Evolutionary conservation across 225 moss, liverwort and hornwort genomes (phyloP).

Genomic region (Ulota crispa): DNA sequence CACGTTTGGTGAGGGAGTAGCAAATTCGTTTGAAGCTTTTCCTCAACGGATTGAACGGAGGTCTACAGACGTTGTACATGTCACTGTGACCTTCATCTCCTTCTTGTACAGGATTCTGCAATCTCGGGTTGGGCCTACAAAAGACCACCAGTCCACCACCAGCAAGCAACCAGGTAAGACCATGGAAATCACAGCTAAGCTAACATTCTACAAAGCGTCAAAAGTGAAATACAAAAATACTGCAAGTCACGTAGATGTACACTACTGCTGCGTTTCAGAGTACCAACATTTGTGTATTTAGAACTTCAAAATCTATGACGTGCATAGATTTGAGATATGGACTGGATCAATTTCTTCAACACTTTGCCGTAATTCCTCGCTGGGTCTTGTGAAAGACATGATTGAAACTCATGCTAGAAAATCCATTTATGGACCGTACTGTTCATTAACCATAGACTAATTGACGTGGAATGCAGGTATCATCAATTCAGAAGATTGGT

Average conservation of each 20-base stretch:
- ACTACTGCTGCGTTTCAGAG: not conserved
- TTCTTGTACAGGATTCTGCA: not conserved
- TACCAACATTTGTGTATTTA: not conserved
- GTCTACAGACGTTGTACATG: not conserved
- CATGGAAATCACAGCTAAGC: not conserved
- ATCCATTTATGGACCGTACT: not conserved
- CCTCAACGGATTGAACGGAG: not conserved
- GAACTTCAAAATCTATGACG: not conserved
- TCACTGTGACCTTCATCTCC: not conserved
- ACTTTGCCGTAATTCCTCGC: not conserved
- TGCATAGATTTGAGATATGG: not conserved
- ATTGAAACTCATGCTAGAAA: not conserved
- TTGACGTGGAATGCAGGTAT: no score
- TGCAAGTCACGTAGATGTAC: not conserved
- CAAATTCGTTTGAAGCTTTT: constrained; percentile 3
- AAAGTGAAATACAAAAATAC: not conserved
- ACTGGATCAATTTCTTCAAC: not conserved
- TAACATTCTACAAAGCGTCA: not conserved
- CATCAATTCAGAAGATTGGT: not conserved
- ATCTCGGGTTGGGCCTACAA: constrained; percentile 12
- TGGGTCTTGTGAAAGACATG: not conserved
- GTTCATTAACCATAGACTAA: not conserved
- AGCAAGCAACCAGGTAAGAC: not conserved
- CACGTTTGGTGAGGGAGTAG: not conserved
- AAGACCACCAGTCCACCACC: not conserved